Conservation (phyloP, 164 flowering plant species). For the Tetracentron sinense region DNA sequence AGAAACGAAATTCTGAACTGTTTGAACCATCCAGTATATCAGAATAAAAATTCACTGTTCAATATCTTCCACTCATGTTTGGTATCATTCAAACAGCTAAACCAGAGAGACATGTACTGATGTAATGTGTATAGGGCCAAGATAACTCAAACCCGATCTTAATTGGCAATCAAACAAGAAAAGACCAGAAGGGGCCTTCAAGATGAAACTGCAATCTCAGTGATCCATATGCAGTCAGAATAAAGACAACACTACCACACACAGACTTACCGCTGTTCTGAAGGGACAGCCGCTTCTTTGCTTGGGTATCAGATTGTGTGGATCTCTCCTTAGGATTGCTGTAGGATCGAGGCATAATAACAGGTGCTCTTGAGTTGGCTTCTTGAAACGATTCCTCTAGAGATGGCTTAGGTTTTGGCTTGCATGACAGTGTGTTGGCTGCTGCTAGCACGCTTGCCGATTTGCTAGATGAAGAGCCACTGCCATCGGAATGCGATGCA, state of each 20-base stretch:
- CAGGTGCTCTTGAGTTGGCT: conserved; percentile 38
- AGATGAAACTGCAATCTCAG: no score
- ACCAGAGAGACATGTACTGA: no score
- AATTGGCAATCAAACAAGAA: no score
- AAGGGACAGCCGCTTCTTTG: conserved; percentile 73
- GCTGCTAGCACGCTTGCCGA: conserved; percentile 44
- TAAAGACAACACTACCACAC: not conserved
- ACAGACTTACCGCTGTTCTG: conserved; percentile 57
- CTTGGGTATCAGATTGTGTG: conserved; percentile 34
- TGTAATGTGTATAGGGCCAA: no score
- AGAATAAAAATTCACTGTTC: no score
- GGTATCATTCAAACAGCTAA: no score
- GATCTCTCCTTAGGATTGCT: conserved; percentile 88
- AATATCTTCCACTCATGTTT: no score
- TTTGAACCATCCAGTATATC: no score
- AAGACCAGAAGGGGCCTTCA: no score
- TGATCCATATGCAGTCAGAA: no score
- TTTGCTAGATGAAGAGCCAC: conserved; percentile 56
- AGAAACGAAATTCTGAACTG: no score
- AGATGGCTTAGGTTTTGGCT: conserved; percentile 44
- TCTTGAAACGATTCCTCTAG: conserved; percentile 46
- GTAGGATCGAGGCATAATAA: conserved; percentile 46
- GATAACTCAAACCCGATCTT: no score
- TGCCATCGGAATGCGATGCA: conserved; percentile 65
- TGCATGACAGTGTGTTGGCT: conserved; percentile 25